These are phyloP conservation scores for Baudoinia panamericana DNA, from an alignment of 495 filamentous ascomycete species.

Conservation along the genomic window DNA sequence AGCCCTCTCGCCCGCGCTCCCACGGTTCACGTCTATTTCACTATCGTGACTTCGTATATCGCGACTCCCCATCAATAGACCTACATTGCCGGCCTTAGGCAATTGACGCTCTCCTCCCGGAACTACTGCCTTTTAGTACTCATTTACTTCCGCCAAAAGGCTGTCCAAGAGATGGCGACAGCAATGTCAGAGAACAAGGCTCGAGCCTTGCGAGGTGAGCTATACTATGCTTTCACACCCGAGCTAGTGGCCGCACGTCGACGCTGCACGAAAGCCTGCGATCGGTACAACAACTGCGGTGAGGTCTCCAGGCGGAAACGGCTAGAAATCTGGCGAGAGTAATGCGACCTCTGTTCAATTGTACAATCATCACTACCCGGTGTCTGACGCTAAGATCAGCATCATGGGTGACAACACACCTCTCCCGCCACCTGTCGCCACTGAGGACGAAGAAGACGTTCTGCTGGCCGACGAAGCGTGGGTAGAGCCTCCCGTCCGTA, in stretches of 20 bases:
- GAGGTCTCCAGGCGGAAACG: conserved; percentile 43
- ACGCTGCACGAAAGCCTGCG: conserved; percentile 45
- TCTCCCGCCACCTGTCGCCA: conserved; percentile 42
- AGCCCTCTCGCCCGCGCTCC: no score
- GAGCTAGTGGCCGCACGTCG: conserved; percentile 43
- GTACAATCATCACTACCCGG: background rate
- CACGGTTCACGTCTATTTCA: no score
- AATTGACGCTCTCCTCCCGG: no score
- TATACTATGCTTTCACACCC: conserved; percentile 41
- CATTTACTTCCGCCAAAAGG: background rate
- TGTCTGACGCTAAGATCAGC: conserved; percentile 30
- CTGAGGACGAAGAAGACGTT: conserved; percentile 45
- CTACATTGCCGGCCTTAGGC: no score
- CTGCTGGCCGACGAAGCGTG: conserved; percentile 49
- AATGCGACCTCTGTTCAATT: conserved; percentile 13
- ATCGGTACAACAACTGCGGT: conserved; percentile 48
- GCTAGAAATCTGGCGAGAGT: conserved; percentile 65
- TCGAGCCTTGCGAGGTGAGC: conserved; percentile 29
- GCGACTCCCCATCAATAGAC: no score
- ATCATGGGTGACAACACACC: conserved; percentile 47
- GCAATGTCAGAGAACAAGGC: conserved; percentile 30
- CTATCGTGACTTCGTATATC: no score
- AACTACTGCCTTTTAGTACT: no score
- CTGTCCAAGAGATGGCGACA: background rate
- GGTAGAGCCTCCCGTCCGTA: conserved; percentile 55